These are phyloP conservation scores for Umbelopsis sp. DNA, from an alignment of 192 early-diverging fungal species.

Conservation along the genomic window DNA sequence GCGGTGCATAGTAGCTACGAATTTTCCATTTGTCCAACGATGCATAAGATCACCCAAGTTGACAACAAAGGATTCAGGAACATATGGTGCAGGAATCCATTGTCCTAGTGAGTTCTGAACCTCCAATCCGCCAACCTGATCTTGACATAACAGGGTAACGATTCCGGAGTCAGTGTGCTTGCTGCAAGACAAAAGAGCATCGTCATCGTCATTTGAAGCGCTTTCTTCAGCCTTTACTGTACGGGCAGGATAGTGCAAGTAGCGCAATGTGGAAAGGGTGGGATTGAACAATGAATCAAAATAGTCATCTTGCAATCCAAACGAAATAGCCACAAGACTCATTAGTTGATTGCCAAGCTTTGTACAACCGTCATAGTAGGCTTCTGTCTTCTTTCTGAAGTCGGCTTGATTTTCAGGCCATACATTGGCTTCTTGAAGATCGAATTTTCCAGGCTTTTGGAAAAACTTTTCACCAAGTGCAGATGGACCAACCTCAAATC, in stretches of 20 bases:
- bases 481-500: conserved; percentile 7
- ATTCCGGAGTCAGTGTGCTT: conserved; percentile 13
- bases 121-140: neutral
- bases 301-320: neutral
- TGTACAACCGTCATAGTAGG: conserved; percentile 3
- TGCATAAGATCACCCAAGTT: conserved; percentile 12
- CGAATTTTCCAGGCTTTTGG: neutral
- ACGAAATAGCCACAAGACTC: conserved; percentile 8
- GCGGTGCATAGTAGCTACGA: conserved; percentile 2
- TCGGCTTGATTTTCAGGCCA: conserved; percentile 1
- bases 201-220: conserved; percentile 11
- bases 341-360: conserved; percentile 3
- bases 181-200: conserved; percentile 15
- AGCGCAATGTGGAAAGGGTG: neutral
- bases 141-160: neutral
- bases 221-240: conserved; percentile 1
- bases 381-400: neutral
- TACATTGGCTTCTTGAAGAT: conserved; percentile 4
- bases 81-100: conserved; percentile 16
- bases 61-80: conserved; percentile 11
- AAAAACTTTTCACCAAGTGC: neutral
- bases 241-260: conserved; percentile 10
- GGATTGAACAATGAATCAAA: conserved; percentile 8
- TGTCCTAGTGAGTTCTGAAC: conserved; percentile 3
- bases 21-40: conserved; percentile 10